phyloP scores from a whole-genome alignment of 495 filamentous ascomycete species.

The Parachaetomium inaequale region DNA sequence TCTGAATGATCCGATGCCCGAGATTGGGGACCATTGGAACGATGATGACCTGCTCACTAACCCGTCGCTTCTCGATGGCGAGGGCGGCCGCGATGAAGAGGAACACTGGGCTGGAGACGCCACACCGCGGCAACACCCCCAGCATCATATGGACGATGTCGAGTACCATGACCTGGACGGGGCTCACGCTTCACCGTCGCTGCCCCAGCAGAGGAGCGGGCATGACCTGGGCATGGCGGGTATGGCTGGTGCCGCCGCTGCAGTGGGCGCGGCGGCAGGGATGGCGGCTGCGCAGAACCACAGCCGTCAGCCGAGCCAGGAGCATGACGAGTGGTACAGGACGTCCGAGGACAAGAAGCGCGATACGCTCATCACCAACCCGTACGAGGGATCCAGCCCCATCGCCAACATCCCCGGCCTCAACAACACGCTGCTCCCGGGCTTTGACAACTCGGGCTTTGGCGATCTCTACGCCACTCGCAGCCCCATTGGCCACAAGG shows the following conservation, averaged over 20 bases:
- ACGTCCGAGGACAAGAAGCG: conserved; percentile 53
- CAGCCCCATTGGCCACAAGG: conserved; percentile 44
- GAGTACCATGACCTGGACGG: conserved; percentile 31
- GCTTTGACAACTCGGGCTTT: conserved; percentile 36
- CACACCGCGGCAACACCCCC: conserved; percentile 39
- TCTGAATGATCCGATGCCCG: conserved; percentile 60
- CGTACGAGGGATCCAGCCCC: conserved; percentile 55
- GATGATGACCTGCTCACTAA: conserved; percentile 53
- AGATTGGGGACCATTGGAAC: conserved; percentile 59
- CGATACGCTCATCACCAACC: conserved; percentile 55
- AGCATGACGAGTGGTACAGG: conserved; percentile 53
- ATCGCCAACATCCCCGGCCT: conserved; percentile 50
- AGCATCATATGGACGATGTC: conserved; percentile 37
- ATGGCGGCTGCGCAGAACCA: conserved; percentile 45
- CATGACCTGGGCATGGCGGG: conserved; percentile 31
- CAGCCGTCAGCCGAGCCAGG: conserved; percentile 47
- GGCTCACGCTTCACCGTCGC: conserved; percentile 10
- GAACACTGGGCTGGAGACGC: conserved; percentile 39
- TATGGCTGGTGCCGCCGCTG: conserved; percentile 36
- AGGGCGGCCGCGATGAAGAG: conserved; percentile 31
- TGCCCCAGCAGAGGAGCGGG: conserved; percentile 17
- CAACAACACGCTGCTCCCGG: conserved; percentile 44
- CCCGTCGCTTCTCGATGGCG: conserved; percentile 41
- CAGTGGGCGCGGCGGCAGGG: conserved; percentile 40
- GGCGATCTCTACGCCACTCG: conserved; percentile 43